A percentile compares a stretch with the other conserved stretches of the same genome.
Conservation (phyloP, 208 protist genomes). For the Trypanosoma lewisi region DNA sequence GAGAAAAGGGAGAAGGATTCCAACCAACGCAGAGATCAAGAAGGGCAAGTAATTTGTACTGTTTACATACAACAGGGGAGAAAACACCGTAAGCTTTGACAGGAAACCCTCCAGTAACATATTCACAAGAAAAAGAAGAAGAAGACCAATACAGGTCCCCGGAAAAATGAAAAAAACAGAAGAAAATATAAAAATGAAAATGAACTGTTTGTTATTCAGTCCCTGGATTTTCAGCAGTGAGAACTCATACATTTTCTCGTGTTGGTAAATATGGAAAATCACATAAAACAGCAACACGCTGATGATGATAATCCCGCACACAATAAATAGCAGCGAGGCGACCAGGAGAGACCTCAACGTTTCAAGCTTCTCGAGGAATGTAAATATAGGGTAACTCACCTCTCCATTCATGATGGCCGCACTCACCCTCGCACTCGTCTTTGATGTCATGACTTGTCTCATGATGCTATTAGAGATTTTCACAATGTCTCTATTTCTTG, state of each 20-base stretch:
- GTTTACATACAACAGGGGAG: too few relatives aligned
- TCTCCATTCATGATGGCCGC: too few relatives aligned
- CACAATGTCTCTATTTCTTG: conserved; percentile 48
- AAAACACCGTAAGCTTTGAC: conserved; percentile 48
- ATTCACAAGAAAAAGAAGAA: conserved; percentile 64
- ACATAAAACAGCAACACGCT: conserved; percentile 89
- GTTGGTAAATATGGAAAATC: conserved; percentile 90
- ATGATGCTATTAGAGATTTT: conserved; percentile 53
- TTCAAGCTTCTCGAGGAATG: conserved; percentile 52
- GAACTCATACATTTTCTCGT: conserved; percentile 96
- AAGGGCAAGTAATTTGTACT: too few relatives aligned
- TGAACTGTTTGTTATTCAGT: conserved; percentile 74
- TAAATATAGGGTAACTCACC: conserved; percentile 60
- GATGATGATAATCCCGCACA: conserved; percentile 85
- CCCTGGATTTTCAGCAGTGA: conserved; percentile 95
- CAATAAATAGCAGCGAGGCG: conserved; percentile 82
- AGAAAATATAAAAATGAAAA: conserved; percentile 76
- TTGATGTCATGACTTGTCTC: too few relatives aligned
- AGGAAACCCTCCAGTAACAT: conserved; percentile 63
- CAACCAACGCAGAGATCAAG: conserved; percentile 70
- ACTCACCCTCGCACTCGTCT: too few relatives aligned
- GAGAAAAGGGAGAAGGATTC: conserved; percentile 82
- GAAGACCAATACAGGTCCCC: conserved; percentile 76
- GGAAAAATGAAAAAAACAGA: conserved; percentile 90
- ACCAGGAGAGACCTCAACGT: conserved; percentile 80